These are phyloP conservation scores for Hypoxylon sp. DNA, from an alignment of 2,329 filamentous ascomycete genomes.

Conservation along the genomic window DNA sequence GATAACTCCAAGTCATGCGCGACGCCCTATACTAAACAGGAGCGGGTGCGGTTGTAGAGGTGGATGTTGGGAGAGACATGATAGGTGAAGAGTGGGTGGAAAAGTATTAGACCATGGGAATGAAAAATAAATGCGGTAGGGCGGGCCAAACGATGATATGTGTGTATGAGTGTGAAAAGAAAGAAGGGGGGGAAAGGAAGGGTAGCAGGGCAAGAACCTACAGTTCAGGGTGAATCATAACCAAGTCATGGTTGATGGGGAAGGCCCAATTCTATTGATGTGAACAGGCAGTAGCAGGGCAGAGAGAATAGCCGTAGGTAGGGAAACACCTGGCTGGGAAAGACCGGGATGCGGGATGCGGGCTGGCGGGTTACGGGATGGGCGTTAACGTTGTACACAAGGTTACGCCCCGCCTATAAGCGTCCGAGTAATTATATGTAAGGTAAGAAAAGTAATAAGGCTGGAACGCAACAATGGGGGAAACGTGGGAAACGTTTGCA, in stretches of 20 bases:
- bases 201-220: slow-evolving; percentile 35
- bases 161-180: slow-evolving; percentile 7
- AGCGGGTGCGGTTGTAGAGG: slow-evolving; percentile 21
- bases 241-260: slow-evolving; percentile 43
- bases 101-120: slow-evolving; percentile 19
- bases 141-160: slow-evolving; percentile 21
- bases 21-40: slow-evolving; percentile 26
- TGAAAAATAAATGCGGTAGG: slow-evolving; percentile 20
- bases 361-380: background rate
- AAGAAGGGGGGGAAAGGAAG: slow-evolving; percentile 34
- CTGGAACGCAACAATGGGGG: slow-evolving; percentile 33
- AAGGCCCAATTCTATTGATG: slow-evolving; percentile 34
- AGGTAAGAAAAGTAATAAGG: slow-evolving; percentile 11
- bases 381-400: slow-evolving; percentile 4
- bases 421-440: slow-evolving; percentile 3
- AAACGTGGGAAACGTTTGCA: slow-evolving; percentile 39
- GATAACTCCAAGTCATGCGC: slow-evolving; percentile 36
- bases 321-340: slow-evolving; percentile 38
- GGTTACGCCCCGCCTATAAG: slow-evolving; percentile 33
- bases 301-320: slow-evolving; percentile 31
- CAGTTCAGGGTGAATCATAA: slow-evolving; percentile 45
- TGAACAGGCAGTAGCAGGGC: slow-evolving; percentile 10
- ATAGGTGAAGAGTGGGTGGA: slow-evolving; percentile 26
- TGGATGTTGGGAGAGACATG: slow-evolving; percentile 24
- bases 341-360: slow-evolving; percentile 32